Conservation (phyloP, 2,329 filamentous ascomycete species). For the Exophiala aquamarina region DNA sequence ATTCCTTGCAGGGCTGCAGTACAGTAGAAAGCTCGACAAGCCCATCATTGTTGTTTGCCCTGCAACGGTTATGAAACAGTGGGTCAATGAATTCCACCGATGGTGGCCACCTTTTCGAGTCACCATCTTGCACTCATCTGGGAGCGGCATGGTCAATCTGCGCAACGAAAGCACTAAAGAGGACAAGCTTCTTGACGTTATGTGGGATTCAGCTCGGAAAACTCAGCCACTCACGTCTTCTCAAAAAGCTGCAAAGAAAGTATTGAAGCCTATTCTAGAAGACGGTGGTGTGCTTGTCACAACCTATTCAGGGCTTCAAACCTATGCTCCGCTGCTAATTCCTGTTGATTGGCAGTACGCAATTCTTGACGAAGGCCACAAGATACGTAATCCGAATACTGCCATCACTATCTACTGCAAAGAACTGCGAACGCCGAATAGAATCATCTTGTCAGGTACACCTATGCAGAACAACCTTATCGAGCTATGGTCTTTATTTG, state of each 20-base stretch:
- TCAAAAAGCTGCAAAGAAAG: conserved; percentile 70
- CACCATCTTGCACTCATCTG: conserved; percentile 90
- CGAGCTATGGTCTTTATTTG: conserved; percentile 95
- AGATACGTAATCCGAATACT: conserved; percentile 95
- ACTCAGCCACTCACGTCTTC: conserved; percentile 52
- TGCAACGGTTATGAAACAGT: conserved; percentile 92
- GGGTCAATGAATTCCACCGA: conserved; percentile 96
- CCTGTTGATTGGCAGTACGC: conserved; percentile 89
- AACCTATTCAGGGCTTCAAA: conserved; percentile 93
- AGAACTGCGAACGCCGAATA: conserved; percentile 82
- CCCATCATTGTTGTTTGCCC: conserved; percentile 91
- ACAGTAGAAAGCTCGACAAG: conserved; percentile 79
- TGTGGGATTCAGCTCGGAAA: conserved; percentile 44
- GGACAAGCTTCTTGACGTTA: conserved; percentile 60
- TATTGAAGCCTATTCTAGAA: conserved; percentile 77
- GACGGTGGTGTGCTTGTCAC: conserved; percentile 93
- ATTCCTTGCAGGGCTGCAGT: conserved; percentile 86
- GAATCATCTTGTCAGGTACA: conserved; percentile 91
- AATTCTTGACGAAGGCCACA: conserved; percentile 94
- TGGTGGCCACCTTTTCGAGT: conserved; percentile 99
- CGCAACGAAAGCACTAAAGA: conserved; percentile 61
- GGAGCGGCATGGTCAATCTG: conserved; percentile 92
- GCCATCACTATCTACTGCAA: conserved; percentile 95
- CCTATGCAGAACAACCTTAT: conserved; percentile 97
- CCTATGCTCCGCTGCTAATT: conserved; percentile 79